Base-by-base conservation (phyloP, 345 rosid genomes). In the Eucalyptus curtisii region DNA sequence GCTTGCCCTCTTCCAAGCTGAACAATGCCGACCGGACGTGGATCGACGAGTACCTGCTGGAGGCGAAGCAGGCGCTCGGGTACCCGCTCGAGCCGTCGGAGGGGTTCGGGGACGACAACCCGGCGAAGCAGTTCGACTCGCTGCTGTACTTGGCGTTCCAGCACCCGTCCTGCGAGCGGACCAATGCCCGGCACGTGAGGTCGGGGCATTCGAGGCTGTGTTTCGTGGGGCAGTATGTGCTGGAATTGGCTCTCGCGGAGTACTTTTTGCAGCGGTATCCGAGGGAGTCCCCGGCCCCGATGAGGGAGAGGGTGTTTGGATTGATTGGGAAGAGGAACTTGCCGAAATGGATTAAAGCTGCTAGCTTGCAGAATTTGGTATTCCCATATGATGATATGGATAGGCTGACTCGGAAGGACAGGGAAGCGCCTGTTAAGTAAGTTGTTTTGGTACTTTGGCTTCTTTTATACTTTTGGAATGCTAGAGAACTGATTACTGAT, bases 321-420 rank as follows among this genome's bases (percentile, higher is more conserved):
- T 93, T 98, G 96, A 95, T 97, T 88, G 99, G 99, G 88, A 98
- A 97, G 95, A 96, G 97, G 93, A 92, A 89, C 89, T 91, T 98
- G 84, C 96, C 98, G 27, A 94, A 91, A 89, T 97, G 99, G 99
- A 94, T 98, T 66, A 96, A 95, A 89, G 97, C 97, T 59, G 98
- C 99, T 12, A 93, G 95, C 89, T 94, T 98, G 95, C 97, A 96
- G 79, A 97, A 95, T 91, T 93, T 98, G 92, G 91, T 98, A 45
- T 96, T 98, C 88, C 99, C 99, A 49, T 96, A 92, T 92, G 99
- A 98, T 96, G 96, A 96, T 89, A 95, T 98, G 91, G 97, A 95
- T 89, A 96, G 88, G 93, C 86, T 97, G 91, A 86, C 90, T 45
- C 89, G 98, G 90, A 95, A 94, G 90, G 99, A 96, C 11, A 91